A percentile compares a stretch with the other conserved stretches of the same genome.
phyloP scores from a whole-genome alignment of 2,329 filamentous ascomycete species.

The Scopulariopsis brevicaulis region DNA sequence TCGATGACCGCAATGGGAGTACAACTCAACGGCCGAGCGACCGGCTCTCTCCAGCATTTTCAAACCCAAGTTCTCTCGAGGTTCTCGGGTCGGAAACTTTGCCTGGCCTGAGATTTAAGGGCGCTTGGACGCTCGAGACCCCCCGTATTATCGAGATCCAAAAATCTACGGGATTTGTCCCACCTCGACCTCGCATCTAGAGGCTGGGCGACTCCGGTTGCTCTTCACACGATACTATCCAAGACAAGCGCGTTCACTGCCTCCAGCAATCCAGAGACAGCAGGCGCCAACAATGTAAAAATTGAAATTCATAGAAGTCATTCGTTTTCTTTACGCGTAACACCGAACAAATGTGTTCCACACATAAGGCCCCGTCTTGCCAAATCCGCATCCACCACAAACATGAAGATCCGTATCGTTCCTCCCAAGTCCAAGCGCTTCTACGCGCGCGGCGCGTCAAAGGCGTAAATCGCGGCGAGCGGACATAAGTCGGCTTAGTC shows the following conservation, averaged over 20 bases:
- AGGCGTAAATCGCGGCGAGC: not conserved
- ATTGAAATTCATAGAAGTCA: slow-evolving; percentile 1
- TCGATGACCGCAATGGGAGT: not conserved
- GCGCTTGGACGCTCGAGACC: too few species aligned
- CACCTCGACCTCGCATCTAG: too few species aligned
- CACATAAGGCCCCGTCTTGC: not conserved
- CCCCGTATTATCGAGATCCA: too few species aligned
- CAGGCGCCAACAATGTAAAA: not conserved
- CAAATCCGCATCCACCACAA: not conserved
- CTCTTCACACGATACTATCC: not conserved
- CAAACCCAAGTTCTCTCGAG: too few species aligned
- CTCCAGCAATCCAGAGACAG: not conserved
- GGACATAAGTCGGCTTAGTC: slow-evolving; percentile 16
- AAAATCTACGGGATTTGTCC: too few species aligned
- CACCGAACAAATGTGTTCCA: not conserved
- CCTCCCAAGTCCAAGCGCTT: not conserved
- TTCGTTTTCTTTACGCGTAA: slow-evolving; percentile 4
- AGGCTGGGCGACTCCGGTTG: too few species aligned
- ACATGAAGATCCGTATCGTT: not conserved
- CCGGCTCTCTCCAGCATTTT: not conserved
- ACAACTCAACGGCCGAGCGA: not conserved
- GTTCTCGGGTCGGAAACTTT: too few species aligned
- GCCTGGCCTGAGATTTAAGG: too few species aligned
- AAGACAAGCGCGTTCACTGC: not conserved
- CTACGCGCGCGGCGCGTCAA: not conserved